phyloP scores from a whole-genome alignment of 441 rosid species.

The Syzygium malaccense region DNA sequence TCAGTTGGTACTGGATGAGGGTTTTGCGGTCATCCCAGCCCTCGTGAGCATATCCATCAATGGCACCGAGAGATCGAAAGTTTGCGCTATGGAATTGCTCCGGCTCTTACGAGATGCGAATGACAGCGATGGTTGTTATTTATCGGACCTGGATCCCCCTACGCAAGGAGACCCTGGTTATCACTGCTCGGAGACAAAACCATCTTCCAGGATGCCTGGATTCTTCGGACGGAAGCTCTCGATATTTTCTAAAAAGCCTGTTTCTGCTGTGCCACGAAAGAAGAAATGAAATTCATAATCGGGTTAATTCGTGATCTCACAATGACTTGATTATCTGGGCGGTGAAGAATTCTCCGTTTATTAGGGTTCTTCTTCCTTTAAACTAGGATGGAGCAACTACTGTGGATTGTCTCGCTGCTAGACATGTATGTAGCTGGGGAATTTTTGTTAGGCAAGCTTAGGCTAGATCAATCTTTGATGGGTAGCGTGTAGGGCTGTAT shows the following conservation, averaged over 20 bases:
- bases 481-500: background rate
- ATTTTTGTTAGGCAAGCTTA: background rate
- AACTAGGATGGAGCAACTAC: background rate
- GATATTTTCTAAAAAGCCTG: constrained; percentile 6
- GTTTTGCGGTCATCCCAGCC: constrained; percentile 35
- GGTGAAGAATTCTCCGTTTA: background rate
- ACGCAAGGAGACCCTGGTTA: constrained; percentile 2
- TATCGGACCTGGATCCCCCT: constrained; percentile 10
- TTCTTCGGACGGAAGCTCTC: constrained; percentile 23
- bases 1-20: constrained; percentile 56
- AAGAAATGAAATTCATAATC: constrained; percentile 13
- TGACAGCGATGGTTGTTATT: constrained; percentile 11
- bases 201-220: constrained; percentile 30
- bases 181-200: constrained; percentile 16
- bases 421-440: background rate
- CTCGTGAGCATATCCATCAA: constrained; percentile 42
- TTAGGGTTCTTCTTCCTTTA: background rate
- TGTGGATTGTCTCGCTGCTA: background rate
- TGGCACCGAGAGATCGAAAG: constrained; percentile 60
- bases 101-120: constrained; percentile 48
- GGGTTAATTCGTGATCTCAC: background rate
- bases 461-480: background rate
- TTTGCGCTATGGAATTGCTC: constrained; percentile 55
- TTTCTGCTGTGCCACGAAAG: constrained; percentile 4
- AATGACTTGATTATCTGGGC: background rate